Base-by-base conservation (phyloP, 176 grass and related monocot species). In the Canna indica region DNA sequence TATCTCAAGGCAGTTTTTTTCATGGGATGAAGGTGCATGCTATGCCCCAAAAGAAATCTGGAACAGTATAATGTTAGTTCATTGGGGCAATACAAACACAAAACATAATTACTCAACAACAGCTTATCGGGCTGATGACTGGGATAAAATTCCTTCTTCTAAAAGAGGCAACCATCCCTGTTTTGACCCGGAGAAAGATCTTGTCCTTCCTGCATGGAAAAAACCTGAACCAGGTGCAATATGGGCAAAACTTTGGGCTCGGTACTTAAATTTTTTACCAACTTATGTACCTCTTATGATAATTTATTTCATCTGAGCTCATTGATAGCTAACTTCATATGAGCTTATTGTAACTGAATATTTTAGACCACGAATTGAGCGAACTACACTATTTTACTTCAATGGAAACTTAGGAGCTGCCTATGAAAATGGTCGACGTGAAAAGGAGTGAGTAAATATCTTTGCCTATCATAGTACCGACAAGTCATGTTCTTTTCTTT, bases 21-120 rank as follows among this genome's bases (percentile, higher is more conserved):
- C 94, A 61, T 97, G 89, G 94, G 94, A 97, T 77, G 94, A 97
- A 97, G 94, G 84, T 76, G 94, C 94, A 52, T 97, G 89, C 79
- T 97, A 82, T 89, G 86, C 94, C 79, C 94, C 94, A 56, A 90
- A 75, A 85, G 89, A 97, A 68, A 97, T 97, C 64, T 92, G 94
- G 94, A 85, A 89, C 20, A 90, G 84, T 79, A 97, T 90, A 81
- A 92, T 97, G 88, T 82, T 97, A 61, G 86, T 92, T 70, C 94
- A 97, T 59, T 97, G 94, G 94, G 94, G 94, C 48, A 97, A 97
- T 80, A 91, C 94, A 46, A 92, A 97, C 67, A 79, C 82, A 47
- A 97, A 90, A 83, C 89, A 97, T 79, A 81, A 77, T 54, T 78
- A 87, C 63, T 97, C 94, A 70, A 97, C 93, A 3, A 92, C 89